A percentile compares a stretch with the other conserved stretches of the same genome.
Evolutionary conservation across 345 rosid species (phyloP).

Genomic region (Euphorbia lathyris): DNA sequence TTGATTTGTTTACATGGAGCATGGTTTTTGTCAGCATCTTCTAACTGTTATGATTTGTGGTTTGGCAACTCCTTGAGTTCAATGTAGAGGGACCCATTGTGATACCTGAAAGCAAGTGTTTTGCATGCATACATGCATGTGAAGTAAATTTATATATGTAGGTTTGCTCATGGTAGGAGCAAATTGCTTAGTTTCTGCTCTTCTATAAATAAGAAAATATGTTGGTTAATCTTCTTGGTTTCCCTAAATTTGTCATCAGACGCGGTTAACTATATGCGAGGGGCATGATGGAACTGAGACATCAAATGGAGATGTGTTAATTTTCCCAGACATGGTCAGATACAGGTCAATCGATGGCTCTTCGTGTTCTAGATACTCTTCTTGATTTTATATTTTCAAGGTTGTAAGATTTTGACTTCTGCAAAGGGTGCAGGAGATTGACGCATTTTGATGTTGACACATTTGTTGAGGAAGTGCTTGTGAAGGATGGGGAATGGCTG

Average conservation of each 20-base stretch:
- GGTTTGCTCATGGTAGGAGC: too few species aligned
- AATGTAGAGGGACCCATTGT: conserved; percentile 2
- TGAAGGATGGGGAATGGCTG: conserved; percentile 86
- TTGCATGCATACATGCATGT: not conserved
- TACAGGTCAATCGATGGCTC: conserved; percentile 55
- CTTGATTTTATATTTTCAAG: conserved; percentile 6
- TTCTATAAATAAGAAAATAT: not conserved
- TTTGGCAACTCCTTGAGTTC: not conserved
- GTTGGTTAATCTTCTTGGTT: not conserved
- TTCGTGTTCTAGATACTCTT: conserved; percentile 14
- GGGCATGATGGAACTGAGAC: conserved; percentile 98
- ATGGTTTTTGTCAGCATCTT: not conserved
- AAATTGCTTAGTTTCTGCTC: not conserved
- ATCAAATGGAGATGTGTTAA: conserved; percentile 93
- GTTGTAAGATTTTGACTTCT: conserved; percentile 16
- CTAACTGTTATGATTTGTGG: not conserved
- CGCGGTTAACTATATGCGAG: conserved; percentile 86
- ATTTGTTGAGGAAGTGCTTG: conserved; percentile 96
- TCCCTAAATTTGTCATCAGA: conserved; percentile 37
- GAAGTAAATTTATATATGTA: too few species aligned
- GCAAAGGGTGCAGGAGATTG: conserved; percentile 75
- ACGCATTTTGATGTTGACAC: conserved; percentile 99
- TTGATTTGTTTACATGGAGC: not conserved
- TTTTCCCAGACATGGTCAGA: conserved; percentile 97
- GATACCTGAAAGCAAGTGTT: not conserved